Evolutionary conservation across 495 filamentous ascomycete genomes (phyloP).

Genomic region (Tuber brumale): DNA sequence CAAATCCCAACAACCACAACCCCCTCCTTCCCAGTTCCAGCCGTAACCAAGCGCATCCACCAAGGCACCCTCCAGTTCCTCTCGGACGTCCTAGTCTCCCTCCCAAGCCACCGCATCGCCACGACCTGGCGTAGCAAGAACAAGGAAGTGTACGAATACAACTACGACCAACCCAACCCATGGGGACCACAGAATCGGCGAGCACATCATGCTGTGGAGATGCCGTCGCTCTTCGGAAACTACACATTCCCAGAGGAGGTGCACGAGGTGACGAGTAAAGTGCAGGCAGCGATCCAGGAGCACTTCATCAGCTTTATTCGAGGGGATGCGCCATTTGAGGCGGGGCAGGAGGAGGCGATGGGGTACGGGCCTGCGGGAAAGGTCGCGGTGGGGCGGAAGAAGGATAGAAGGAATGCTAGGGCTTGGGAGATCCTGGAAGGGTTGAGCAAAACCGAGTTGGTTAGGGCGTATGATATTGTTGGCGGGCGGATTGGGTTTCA

Average conservation of each 20-base stretch:
- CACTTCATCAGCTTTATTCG: neutral
- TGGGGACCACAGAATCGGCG: neutral
- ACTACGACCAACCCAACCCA: neutral
- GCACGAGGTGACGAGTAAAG: neutral
- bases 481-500: neutral
- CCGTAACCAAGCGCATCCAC: neutral
- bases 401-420: neutral
- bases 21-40: neutral
- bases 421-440: neutral
- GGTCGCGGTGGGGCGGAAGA: neutral
- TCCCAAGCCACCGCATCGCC: neutral
- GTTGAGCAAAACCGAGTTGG: neutral
- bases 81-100: neutral
- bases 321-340: neutral
- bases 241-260: neutral
- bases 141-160: neutral
- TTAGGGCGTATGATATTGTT: neutral
- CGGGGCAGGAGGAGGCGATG: neutral
- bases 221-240: neutral
- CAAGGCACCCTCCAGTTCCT: neutral
- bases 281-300: neutral
- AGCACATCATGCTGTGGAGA: neutral
- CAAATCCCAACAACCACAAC: neutral
- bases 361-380: neutral
- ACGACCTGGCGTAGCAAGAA: neutral